A percentile compares a stretch with the other conserved stretches of the same genome.
Evolutionary conservation across 257 asterid genomes (phyloP).

Genomic region (Linaria vulgaris): DNA sequence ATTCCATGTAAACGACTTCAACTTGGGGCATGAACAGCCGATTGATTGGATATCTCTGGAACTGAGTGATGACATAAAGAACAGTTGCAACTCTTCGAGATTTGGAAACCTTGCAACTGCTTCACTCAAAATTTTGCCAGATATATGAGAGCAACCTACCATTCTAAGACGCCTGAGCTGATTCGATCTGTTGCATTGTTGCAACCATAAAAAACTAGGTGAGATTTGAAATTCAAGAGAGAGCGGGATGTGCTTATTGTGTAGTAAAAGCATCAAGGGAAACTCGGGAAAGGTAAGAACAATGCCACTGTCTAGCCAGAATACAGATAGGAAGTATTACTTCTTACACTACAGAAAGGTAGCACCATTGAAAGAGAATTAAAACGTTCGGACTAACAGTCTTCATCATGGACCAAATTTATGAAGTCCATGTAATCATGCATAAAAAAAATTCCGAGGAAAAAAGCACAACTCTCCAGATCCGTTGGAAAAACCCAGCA

Average conservation of each 20-base stretch:
- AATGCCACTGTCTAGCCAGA: background rate
- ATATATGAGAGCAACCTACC: constrained; percentile 19
- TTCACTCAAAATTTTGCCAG: constrained; percentile 23
- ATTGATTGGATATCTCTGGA: constrained; percentile 23
- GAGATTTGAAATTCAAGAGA: background rate
- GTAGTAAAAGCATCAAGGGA: background rate
- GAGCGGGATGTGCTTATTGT: background rate
- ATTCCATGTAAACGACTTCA: constrained; percentile 38
- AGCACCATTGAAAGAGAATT: too few relatives aligned
- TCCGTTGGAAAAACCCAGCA: too few relatives aligned
- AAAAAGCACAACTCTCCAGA: too few relatives aligned
- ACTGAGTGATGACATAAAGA: background rate
- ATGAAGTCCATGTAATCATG: too few relatives aligned
- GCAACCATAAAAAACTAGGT: background rate
- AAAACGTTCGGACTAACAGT: too few relatives aligned
- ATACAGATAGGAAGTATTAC: background rate
- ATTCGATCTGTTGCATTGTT: constrained; percentile 33
- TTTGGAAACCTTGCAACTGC: constrained; percentile 35
- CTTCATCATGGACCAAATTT: too few relatives aligned
- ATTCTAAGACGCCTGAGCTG: constrained; percentile 41
- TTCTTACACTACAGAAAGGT: too few relatives aligned
- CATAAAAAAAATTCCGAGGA: too few relatives aligned
- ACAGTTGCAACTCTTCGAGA: constrained; percentile 54
- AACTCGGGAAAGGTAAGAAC: background rate
- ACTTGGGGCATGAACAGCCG: constrained; percentile 36